Conservation (phyloP, 179 eudicot species). For the Vitellaria paradoxa region DNA sequence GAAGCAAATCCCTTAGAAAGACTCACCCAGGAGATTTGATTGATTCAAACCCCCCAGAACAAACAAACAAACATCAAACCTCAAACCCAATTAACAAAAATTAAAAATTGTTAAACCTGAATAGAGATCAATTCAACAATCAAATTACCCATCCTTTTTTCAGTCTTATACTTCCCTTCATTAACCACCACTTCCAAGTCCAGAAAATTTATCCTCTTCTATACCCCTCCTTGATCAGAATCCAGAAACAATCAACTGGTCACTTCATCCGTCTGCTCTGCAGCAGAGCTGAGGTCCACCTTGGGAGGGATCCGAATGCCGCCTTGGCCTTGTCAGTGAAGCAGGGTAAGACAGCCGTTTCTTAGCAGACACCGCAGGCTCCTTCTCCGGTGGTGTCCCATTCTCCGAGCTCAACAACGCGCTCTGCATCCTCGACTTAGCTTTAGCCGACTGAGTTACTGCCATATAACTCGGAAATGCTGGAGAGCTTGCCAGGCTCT, state of each 20-base stretch:
- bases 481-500: constrained; percentile 64
- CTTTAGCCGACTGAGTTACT: constrained; percentile 64
- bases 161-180: not conserved
- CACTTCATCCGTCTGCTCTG: not conserved
- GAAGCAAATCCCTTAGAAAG: not conserved
- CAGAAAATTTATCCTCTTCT: not conserved
- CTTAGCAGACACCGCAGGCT: constrained; percentile 35
- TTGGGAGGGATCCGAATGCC: constrained; percentile 10
- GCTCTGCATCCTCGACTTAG: constrained; percentile 40
- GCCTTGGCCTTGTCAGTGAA: constrained; percentile 25
- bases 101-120: not conserved
- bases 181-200: not conserved
- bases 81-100: not conserved
- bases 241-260: not conserved
- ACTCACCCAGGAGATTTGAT: not conserved
- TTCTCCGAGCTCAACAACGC: constrained; percentile 40
- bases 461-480: constrained; percentile 84
- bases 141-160: not conserved
- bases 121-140: not conserved
- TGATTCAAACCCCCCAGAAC: constrained; percentile 1
- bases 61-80: not conserved
- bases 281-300: not conserved
- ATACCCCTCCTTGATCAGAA: not conserved
- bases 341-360: constrained; percentile 63
- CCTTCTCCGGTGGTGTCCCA: constrained; percentile 41